Evolutionary conservation across 768 basidiomycete genomes (phyloP).

Genomic region (Chiua virens): DNA sequence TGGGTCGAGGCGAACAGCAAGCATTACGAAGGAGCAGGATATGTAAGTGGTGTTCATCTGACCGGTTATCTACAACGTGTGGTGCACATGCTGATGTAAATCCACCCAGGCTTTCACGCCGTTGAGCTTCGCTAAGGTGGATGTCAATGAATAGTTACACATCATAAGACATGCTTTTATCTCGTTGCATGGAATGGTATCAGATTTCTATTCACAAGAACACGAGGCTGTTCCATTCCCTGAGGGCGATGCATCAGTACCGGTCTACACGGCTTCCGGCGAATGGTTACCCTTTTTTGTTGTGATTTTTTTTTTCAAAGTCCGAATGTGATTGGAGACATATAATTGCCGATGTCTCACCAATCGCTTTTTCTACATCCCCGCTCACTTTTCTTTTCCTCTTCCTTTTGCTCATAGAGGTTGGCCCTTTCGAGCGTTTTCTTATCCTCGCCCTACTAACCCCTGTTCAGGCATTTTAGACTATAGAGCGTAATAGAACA

Average conservation of each 20-base stretch:
- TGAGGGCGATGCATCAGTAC: neutral
- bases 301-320: conserved; percentile 28
- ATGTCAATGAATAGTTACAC: conserved; percentile 33
- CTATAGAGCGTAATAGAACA: conserved; percentile 57
- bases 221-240: conserved; percentile 11
- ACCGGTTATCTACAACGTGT: conserved; percentile 22
- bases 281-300: neutral
- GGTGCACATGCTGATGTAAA: conserved; percentile 26
- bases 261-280: neutral
- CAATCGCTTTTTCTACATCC: conserved; percentile 25
- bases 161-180: conserved; percentile 12
- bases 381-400: conserved; percentile 31
- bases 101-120: conserved; percentile 46
- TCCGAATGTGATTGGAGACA: conserved; percentile 20
- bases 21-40: conserved; percentile 87
- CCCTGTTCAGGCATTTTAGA: conserved; percentile 37
- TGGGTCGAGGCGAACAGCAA: conserved; percentile 99
- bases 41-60: conserved; percentile 55
- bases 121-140: conserved; percentile 45
- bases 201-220: conserved; percentile 15
- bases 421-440: conserved; percentile 11
- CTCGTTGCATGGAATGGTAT: conserved; percentile 16
- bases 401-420: conserved; percentile 33
- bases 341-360: conserved; percentile 15
- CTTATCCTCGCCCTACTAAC: neutral